A percentile compares a stretch with the other conserved stretches of the same genome.
Evolutionary conservation across 2,329 filamentous ascomycete species (phyloP).

Genomic region (Pseudocercospora cruenta): DNA sequence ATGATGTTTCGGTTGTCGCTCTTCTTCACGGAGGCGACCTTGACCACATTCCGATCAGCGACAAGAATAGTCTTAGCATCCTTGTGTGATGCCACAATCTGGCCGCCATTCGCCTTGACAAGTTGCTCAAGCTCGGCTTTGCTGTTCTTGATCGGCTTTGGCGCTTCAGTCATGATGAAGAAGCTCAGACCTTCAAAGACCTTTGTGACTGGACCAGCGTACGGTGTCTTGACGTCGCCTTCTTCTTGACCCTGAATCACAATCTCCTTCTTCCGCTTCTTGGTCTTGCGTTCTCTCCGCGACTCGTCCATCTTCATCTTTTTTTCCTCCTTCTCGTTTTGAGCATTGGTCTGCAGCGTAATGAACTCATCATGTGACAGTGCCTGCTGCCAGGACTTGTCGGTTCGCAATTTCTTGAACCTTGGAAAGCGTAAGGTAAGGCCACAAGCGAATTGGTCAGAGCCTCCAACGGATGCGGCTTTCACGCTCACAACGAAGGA

Average conservation of each 20-base stretch:
- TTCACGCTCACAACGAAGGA: constrained; percentile 89
- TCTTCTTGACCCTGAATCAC: constrained; percentile 72
- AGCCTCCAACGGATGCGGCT: constrained; percentile 74
- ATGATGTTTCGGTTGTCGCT: constrained; percentile 72
- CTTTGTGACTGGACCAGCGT: constrained; percentile 61
- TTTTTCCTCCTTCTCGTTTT: constrained; percentile 73
- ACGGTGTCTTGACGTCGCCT: constrained; percentile 52
- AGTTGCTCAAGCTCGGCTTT: constrained; percentile 80
- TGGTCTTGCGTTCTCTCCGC: constrained; percentile 63
- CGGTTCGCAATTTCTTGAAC: constrained; percentile 78
- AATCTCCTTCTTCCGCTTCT: constrained; percentile 67
- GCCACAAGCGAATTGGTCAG: constrained; percentile 75
- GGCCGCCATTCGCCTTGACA: constrained; percentile 82
- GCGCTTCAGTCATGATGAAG: constrained; percentile 76
- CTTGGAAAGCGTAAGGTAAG: constrained; percentile 88
- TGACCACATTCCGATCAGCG: constrained; percentile 77
- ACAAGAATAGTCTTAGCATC: constrained; percentile 70
- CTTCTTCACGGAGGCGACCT: constrained; percentile 82
- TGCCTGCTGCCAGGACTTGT: constrained; percentile 81
- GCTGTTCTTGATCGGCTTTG: constrained; percentile 69
- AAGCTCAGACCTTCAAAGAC: constrained; percentile 79
- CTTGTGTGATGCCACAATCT: constrained; percentile 72
- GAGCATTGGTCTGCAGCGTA: constrained; percentile 68
- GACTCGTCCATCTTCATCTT: constrained; percentile 71
- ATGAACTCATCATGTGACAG: constrained; percentile 78